Base-by-base conservation (phyloP, 495 filamentous ascomycete genomes). In the Penicillium paradoxum region DNA sequence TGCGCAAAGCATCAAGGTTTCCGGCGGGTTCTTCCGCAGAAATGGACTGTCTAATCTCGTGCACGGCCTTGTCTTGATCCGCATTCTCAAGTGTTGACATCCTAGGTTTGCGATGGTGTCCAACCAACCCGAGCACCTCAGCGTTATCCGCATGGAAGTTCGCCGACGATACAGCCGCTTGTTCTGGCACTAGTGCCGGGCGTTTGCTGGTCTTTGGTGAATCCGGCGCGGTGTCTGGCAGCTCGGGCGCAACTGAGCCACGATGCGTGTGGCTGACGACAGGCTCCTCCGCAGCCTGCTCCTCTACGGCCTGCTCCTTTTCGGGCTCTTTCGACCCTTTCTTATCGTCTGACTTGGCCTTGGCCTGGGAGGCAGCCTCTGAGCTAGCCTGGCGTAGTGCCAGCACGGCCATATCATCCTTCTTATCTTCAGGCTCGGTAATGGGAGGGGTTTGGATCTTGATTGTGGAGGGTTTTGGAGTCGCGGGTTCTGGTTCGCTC, bases 301-400 rank as follows among this genome's bases (percentile, higher is more conserved):
- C 29, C 10, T 46, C 40, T 40, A 51, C 29, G 27, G 54, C 21
- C 53, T 50, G 17, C 15, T 57, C 56, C 24, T 51, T 51, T 17
- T 7, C 27, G 50, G 54, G 30, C 8, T n/a, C n/a, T n/a, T n/a
- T n/a, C n/a, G n/a, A n/a, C n/a, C 51, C 58, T 33, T 59, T 59
- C 53, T 60, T 60, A 19, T 59, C 54, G 9, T 60, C 57, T 1
- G 56, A 27, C 49, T 69, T 75, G 41, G 63, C 59, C 17, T 71
- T 73, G 4, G 79, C 79, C 65, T 83, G 88, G 52, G 80, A 70
- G 0, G 87, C 87, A 13, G 87, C 88, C 60, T 90, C 85, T 51
- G 83, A 74, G 53, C 85, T 83, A 11, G 85, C 79, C 69, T 83
- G 83, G 45, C 77, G 75, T 51, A 88, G 71, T 4, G 86, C 81